Conservation (phyloP, 768 basidiomycete genomes). For the Leccinum olivaceopallidum region DNA sequence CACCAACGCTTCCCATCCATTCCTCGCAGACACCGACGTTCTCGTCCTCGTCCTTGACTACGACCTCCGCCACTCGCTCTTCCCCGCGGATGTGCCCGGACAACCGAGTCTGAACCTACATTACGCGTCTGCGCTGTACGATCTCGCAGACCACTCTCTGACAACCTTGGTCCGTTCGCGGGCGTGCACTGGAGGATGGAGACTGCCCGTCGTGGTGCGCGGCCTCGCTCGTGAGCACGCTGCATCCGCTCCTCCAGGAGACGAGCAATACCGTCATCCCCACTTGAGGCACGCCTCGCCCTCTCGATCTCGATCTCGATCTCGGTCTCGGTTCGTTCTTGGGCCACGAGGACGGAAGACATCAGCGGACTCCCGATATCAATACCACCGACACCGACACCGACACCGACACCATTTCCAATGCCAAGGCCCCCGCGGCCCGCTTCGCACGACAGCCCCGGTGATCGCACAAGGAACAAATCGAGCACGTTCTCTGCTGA, state of each 20-base stretch:
- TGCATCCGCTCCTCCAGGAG: constrained; percentile 20
- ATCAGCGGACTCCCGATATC: background rate
- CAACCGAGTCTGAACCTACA: constrained; percentile 26
- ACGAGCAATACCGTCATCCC: background rate
- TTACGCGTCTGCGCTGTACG: constrained; percentile 45
- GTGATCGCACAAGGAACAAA: constrained; percentile 18
- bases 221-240: constrained; percentile 41
- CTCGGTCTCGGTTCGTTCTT: background rate
- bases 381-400: background rate
- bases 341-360: background rate
- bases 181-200: constrained; percentile 63
- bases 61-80: constrained; percentile 49
- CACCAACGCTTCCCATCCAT: no score
- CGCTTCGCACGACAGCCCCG: background rate
- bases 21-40: no score
- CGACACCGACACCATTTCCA: background rate
- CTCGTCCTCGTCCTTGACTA: constrained; percentile 53
- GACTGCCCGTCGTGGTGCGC: constrained; percentile 51
- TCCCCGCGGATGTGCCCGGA: constrained; percentile 16
- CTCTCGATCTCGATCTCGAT: constrained; percentile 1
- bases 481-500: constrained; percentile 47
- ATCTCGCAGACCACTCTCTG: constrained; percentile 41
- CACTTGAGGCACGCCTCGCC: constrained; percentile 38
- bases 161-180: constrained; percentile 41
- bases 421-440: background rate